A percentile compares a stretch with the other conserved stretches of the same genome.
These are phyloP conservation scores for Grigorovia yakushimaensis DNA, from an alignment of 805 yeast species.

Conservation along the genomic window DNA sequence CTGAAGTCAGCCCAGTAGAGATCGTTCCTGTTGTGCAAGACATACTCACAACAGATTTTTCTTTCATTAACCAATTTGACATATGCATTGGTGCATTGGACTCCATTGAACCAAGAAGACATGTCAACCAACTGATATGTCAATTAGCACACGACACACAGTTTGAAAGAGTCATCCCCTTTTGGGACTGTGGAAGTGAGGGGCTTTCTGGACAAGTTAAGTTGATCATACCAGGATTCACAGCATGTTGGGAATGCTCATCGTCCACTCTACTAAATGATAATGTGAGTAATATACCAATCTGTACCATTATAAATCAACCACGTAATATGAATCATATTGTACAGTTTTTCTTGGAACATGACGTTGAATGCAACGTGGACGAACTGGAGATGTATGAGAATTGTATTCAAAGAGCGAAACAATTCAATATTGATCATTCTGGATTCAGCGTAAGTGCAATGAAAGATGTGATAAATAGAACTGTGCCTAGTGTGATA, in stretches of 20 bases:
- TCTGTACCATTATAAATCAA: constrained; percentile 88
- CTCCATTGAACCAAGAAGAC: constrained; percentile 79
- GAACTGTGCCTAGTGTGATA: constrained; percentile 89
- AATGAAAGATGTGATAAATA: constrained; percentile 81
- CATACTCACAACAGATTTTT: constrained; percentile 53
- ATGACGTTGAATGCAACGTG: constrained; percentile 58
- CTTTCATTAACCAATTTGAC: constrained; percentile 58
- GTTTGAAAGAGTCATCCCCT: constrained; percentile 44
- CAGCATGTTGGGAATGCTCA: constrained; percentile 92
- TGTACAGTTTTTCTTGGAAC: constrained; percentile 68
- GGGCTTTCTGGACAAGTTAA: constrained; percentile 89
- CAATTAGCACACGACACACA: constrained; percentile 47
- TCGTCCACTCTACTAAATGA: constrained; percentile 55
- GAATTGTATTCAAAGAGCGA: constrained; percentile 50
- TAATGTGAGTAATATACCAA: constrained; percentile 49
- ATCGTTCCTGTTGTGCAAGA: constrained; percentile 54
- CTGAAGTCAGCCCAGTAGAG: constrained; percentile 14
- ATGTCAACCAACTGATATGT: constrained; percentile 69
- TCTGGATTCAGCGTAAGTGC: constrained; percentile 59
- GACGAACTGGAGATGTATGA: constrained; percentile 45
- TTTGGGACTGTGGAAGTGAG: constrained; percentile 93
- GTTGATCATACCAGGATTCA: constrained; percentile 72
- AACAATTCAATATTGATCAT: constrained; percentile 48
- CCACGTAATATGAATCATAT: constrained; percentile 95
- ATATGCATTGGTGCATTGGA: constrained; percentile 83